Conservation (phyloP, 1,284 basidiomycete genomes). For the Ceratobasidium sp. region DNA sequence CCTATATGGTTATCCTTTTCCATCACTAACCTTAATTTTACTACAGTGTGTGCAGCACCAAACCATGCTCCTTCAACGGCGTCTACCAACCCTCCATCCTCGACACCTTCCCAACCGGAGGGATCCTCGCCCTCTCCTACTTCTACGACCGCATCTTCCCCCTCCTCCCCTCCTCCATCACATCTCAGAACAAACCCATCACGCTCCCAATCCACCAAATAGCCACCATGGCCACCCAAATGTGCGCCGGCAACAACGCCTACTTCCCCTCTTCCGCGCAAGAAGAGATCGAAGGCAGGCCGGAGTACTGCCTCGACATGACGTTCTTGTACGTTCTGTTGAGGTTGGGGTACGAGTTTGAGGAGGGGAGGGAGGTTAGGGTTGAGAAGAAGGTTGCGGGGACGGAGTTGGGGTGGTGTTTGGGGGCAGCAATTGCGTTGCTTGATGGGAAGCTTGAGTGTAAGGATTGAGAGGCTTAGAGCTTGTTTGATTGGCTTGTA, state of each 20-base stretch:
- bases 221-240: slow-evolving; percentile 72
- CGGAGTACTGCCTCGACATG: slow-evolving; percentile 95
- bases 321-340: slow-evolving; percentile 95
- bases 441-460: slow-evolving; percentile 53
- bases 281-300: slow-evolving; percentile 82
- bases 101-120: slow-evolving; percentile 86
- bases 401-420: slow-evolving; percentile 95
- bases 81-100: slow-evolving; percentile 97
- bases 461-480: slow-evolving; percentile 21
- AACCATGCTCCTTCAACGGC: slow-evolving; percentile 96
- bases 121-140: slow-evolving; percentile 91
- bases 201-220: slow-evolving; percentile 73
- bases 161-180: slow-evolving; percentile 66
- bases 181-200: slow-evolving; percentile 50
- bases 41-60: slow-evolving; percentile 83
- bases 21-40: slow-evolving; percentile 39
- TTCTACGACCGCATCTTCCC: slow-evolving; percentile 96
- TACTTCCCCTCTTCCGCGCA: slow-evolving; percentile 19
- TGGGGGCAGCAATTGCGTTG: slow-evolving; percentile 86
- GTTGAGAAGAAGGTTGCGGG: slow-evolving; percentile 91
- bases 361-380: slow-evolving; percentile 73
- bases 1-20: slow-evolving; percentile 16
- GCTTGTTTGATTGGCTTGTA: slow-evolving; percentile 14
- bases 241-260: slow-evolving; percentile 73
- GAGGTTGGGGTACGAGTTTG: slow-evolving; percentile 87